Evolutionary conservation across 106 monocot species (phyloP).

Genomic region (Allium cepa): DNA sequence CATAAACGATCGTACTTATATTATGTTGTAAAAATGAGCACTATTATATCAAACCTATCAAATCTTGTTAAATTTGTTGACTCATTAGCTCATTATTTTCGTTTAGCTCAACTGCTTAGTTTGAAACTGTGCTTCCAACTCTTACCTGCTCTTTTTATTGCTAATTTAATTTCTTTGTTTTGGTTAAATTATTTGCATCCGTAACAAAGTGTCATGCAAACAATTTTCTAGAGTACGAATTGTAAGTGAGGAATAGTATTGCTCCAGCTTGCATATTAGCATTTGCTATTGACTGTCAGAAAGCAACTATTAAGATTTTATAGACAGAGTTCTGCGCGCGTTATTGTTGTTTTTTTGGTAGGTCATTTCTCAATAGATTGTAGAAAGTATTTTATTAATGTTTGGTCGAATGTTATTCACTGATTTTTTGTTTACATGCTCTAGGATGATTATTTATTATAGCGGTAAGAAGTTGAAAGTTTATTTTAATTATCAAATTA

Average conservation of each 20-base stretch:
- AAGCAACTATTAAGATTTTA: neutral
- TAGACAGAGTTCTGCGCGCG: too few relatives aligned
- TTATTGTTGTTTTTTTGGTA: too few relatives aligned
- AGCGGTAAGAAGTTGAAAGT: too few relatives aligned
- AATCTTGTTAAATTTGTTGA: neutral
- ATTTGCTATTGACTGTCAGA: neutral
- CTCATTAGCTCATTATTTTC: neutral
- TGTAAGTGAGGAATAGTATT: neutral
- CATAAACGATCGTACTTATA: neutral
- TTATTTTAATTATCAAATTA: too few relatives aligned
- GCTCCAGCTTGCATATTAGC: neutral
- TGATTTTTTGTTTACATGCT: too few relatives aligned
- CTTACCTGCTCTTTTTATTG: slow-evolving; percentile 5
- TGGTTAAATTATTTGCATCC: neutral
- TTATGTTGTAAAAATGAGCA: neutral
- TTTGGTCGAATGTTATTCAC: too few relatives aligned
- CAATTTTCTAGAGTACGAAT: neutral
- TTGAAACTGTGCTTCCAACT: slow-evolving; percentile 5
- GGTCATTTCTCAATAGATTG: too few relatives aligned
- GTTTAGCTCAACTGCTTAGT: neutral
- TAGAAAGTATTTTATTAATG: too few relatives aligned
- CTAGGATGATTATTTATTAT: too few relatives aligned
- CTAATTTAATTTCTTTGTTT: neutral
- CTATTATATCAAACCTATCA: neutral
- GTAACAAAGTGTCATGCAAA: neutral